A percentile compares a stretch with the other conserved stretches of the same genome.
phyloP scores from a whole-genome alignment of 2,329 filamentous ascomycete genomes.

The Sclerotiophoma versabilis region DNA sequence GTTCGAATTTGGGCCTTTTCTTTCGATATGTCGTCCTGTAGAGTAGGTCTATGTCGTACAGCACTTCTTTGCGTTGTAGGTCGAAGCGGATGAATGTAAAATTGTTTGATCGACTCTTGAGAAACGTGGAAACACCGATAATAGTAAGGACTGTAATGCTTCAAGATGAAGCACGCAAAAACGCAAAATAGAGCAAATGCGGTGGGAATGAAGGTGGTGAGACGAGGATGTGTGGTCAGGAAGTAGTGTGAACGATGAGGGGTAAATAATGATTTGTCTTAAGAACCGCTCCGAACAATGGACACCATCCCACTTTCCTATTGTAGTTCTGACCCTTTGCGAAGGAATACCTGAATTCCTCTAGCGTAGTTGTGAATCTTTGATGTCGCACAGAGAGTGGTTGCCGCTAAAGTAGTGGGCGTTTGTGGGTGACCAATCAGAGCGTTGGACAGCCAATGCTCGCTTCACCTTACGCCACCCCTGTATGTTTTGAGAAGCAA shows the following conservation, averaged over 20 bases:
- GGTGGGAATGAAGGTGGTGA: background rate
- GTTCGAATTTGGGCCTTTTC: background rate
- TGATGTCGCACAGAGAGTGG: slow-evolving; percentile 30
- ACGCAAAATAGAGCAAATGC: background rate
- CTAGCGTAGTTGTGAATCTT: slow-evolving; percentile 11
- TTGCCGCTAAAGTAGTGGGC: slow-evolving; percentile 25
- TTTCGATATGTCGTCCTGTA: background rate
- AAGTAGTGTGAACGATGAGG: slow-evolving; percentile 14
- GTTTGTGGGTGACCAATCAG: slow-evolving; percentile 24
- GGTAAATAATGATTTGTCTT: slow-evolving; percentile 5
- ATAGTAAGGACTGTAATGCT: slow-evolving; percentile 14
- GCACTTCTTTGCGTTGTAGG: no score
- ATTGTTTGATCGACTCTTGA: background rate
- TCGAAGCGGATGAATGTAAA: no score
- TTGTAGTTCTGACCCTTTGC: background rate
- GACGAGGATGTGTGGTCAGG: slow-evolving; percentile 2
- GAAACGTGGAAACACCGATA: background rate
- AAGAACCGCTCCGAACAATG: background rate
- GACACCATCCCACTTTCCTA: slow-evolving; percentile 13
- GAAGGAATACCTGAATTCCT: slow-evolving; percentile 5
- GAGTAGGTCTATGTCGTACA: no score
- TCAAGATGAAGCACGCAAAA: background rate
- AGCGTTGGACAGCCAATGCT: slow-evolving; percentile 1
- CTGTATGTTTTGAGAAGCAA: slow-evolving; percentile 6
- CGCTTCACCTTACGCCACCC: slow-evolving; percentile 21